Evolutionary conservation across 2,329 filamentous ascomycete species (phyloP), one percentile per base, ranked within the genome.

Genomic region (Lachnellula cervina): DNA sequence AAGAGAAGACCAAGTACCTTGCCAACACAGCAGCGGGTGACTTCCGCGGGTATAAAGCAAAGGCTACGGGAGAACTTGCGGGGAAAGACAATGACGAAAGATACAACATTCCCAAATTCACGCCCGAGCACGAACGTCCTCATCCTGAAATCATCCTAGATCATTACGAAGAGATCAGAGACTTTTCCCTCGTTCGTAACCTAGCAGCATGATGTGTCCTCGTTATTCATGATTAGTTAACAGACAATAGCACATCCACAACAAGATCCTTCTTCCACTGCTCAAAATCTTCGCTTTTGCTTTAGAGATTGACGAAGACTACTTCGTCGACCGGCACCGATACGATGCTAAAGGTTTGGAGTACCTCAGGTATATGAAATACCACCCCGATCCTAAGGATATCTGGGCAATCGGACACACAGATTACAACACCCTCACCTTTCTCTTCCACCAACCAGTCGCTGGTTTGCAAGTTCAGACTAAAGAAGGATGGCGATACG

Each of bases 331-430:
- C 34, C 70, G 78, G 5, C 82, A 86, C 66, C 72, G 72, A 23
- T 86, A 83, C 66, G 74, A 81, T 5, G 73, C 76, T 6, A 73
- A 77, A 25, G 77, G 80, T 19, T 80, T 84, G 56, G 79, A 80
- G 32, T 81, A 84, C 56, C 71, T 83, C 9, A 76, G 82, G 3
- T 84, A 83, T 64, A 83, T 83, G 79, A 74, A 78, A 56, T 82
- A 82, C 57, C 73, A 70, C 0, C 66, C 71, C 0, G 72, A 76
- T 16, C 73, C 77, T 13, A 78, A 76, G 56, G 71, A 72, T 38
- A 67, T 80, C 1, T 80, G 77, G 63, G 72, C 73, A 0, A 71
- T 71, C 0, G 79, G 80, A 0, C 79, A 82, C 61, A 82, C 79
- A 0, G 80, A 83, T 51, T 68, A 82, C 0, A 79, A 79, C 0